phyloP scores from a whole-genome alignment of 192 early-diverging fungal genomes.

The Cladochytrium replicatum region DNA sequence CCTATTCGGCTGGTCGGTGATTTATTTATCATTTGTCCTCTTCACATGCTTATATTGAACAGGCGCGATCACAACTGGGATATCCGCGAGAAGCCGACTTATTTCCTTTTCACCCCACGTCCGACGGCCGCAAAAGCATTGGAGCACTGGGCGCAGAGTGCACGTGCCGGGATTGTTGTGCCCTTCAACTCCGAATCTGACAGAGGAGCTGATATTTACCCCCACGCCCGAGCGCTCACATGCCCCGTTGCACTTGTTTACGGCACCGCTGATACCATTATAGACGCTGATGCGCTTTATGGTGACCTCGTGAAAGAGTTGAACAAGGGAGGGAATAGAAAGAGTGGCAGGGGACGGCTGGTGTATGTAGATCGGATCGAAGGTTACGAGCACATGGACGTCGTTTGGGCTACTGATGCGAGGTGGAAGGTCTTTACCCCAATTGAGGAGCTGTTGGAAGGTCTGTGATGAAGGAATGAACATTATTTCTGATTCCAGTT shows the following conservation, averaged over 20 bases:
- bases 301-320: slow-evolving; percentile 8
- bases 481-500: no score
- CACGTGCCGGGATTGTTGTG: slow-evolving; percentile 3
- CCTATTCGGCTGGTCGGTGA: slow-evolving; percentile 35
- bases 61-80: slow-evolving; percentile 31
- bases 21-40: background rate
- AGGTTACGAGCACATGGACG: slow-evolving; percentile 33
- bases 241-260: slow-evolving; percentile 35
- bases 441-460: no score
- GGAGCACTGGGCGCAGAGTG: slow-evolving; percentile 26
- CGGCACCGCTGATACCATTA: slow-evolving; percentile 32
- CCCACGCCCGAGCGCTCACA: slow-evolving; percentile 9
- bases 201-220: no score
- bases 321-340: slow-evolving; percentile 6
- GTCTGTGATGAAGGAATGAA: no score
- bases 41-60: background rate
- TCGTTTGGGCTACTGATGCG: slow-evolving; percentile 22
- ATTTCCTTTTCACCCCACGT: slow-evolving; percentile 48
- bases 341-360: no score
- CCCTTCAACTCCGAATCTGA: slow-evolving; percentile 3
- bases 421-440: background rate
- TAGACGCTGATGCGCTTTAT: slow-evolving; percentile 25
- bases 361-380: slow-evolving; percentile 21
- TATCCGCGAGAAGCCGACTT: slow-evolving; percentile 23
- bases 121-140: slow-evolving; percentile 18